Conservation (phyloP, 768 basidiomycete genomes). For the Wakefieldia striispora region DNA sequence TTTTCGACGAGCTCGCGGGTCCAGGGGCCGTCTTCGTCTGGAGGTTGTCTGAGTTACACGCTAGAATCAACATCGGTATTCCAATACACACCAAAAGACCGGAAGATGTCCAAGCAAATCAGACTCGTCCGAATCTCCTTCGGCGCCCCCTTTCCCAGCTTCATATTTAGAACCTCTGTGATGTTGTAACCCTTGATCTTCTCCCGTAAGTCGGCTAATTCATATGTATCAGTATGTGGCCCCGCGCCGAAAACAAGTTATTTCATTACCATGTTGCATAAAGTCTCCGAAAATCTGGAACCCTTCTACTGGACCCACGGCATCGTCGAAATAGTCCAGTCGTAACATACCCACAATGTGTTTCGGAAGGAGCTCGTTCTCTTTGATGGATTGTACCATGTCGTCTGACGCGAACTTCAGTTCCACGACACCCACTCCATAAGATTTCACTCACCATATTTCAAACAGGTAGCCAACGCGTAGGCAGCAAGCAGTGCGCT, state of each 20-base stretch:
- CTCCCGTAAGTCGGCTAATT: too few species aligned
- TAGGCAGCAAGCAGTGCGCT: conserved; percentile 22
- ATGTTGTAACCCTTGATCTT: conserved; percentile 14
- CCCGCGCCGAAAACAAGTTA: not conserved
- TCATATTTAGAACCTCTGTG: conserved; percentile 14
- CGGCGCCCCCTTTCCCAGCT: conserved; percentile 15
- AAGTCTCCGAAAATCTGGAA: conserved; percentile 24
- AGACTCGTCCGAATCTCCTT: too few species aligned
- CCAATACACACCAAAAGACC: conserved; percentile 12
- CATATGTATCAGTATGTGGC: conserved; percentile 9
- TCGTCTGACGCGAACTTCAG: conserved; percentile 4
- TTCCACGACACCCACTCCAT: too few species aligned
- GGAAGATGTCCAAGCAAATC: too few species aligned
- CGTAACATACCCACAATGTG: conserved; percentile 24
- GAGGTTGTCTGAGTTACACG: not conserved
- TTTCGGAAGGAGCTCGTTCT: conserved; percentile 8
- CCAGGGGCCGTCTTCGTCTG: conserved; percentile 13
- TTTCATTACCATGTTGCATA: conserved; percentile 18
- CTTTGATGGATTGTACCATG: conserved; percentile 13
- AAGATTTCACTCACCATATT: conserved; percentile 12
- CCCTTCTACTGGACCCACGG: too few species aligned
- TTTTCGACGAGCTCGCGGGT: conserved; percentile 10
- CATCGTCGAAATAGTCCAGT: conserved; percentile 25
- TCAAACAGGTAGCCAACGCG: conserved; percentile 16
- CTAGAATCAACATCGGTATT: not conserved